These are phyloP conservation scores for Imleria badia DNA, from an alignment of 768 basidiomycete genomes.

Conservation along the genomic window DNA sequence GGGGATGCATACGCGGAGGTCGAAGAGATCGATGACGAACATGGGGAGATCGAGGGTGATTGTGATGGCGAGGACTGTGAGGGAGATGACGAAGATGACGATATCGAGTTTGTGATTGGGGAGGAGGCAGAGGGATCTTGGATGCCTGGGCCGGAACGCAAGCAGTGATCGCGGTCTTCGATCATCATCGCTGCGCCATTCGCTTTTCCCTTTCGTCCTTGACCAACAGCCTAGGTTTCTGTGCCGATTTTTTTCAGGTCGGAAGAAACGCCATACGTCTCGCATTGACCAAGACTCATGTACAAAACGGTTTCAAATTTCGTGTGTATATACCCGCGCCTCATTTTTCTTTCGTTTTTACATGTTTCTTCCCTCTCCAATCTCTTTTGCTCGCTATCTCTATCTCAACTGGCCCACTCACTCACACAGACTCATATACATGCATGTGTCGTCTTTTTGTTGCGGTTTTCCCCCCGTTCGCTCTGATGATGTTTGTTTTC, in stretches of 20 bases:
- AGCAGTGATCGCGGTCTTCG: slow-evolving; percentile 8
- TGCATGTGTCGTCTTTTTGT: slow-evolving; percentile 13
- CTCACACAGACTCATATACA: slow-evolving; percentile 12
- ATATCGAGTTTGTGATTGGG: slow-evolving; percentile 72
- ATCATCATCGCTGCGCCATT: not conserved
- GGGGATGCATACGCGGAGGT: slow-evolving; percentile 1
- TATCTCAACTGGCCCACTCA: slow-evolving; percentile 6
- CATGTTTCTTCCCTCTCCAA: not conserved
- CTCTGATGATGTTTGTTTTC: not conserved
- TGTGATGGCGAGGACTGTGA: slow-evolving; percentile 37
- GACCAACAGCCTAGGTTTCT: slow-evolving; percentile 9
- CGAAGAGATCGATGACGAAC: slow-evolving; percentile 17
- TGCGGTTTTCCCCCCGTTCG: not conserved
- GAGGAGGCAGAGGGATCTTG: slow-evolving; percentile 41
- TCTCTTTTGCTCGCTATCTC: slow-evolving; percentile 8
- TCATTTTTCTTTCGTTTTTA: not conserved
- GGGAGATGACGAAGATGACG: slow-evolving; percentile 65
- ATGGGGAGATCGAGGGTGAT: slow-evolving; percentile 25
- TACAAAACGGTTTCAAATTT: slow-evolving; percentile 4
- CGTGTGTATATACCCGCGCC: slow-evolving; percentile 20
- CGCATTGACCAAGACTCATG: slow-evolving; percentile 7
- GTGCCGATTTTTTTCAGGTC: slow-evolving; percentile 5
- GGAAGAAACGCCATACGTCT: slow-evolving; percentile 19
- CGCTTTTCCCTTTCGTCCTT: slow-evolving; percentile 5
- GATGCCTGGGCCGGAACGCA: slow-evolving; percentile 36